phyloP scores from a whole-genome alignment of 2,329 filamentous ascomycete genomes.

The Xylaria digitata region DNA sequence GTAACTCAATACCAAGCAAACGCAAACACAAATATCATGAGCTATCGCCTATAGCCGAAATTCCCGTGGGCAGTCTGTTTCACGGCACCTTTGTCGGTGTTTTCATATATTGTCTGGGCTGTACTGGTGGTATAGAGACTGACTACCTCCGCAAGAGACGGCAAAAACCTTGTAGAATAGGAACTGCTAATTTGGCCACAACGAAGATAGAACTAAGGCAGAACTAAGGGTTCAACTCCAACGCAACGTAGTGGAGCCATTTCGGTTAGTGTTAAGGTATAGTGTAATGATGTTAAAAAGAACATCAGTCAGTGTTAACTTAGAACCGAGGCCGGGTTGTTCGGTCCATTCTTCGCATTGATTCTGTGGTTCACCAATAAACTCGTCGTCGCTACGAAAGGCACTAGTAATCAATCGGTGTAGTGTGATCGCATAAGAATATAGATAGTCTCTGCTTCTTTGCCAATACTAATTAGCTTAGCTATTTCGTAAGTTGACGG shows the following conservation, averaged over 20 bases:
- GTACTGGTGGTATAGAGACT: not conserved
- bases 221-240: conserved; percentile 20
- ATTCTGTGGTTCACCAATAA: conserved; percentile 7
- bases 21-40: conserved; percentile 14
- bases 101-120: not conserved
- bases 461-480: not conserved
- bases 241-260: conserved; percentile 21
- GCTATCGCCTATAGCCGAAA: conserved; percentile 2
- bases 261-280: conserved; percentile 19
- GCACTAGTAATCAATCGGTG: not conserved
- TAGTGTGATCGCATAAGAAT: not conserved
- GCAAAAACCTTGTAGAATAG: conserved; percentile 6
- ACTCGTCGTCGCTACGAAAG: not conserved
- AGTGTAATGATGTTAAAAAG: conserved; percentile 24
- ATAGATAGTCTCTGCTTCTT: not conserved
- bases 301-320: conserved; percentile 10
- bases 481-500: conserved; percentile 4
- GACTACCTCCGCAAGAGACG: not conserved
- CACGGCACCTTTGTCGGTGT: conserved; percentile 12
- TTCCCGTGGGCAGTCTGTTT: conserved; percentile 2
- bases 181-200: conserved; percentile 34
- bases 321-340: conserved; percentile 17
- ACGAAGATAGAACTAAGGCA: not conserved
- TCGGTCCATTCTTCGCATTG: conserved; percentile 8
- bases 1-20: conserved; percentile 14